phyloP scores from a whole-genome alignment of 2,329 filamentous ascomycete species.

The Calonectria ilicicola region DNA sequence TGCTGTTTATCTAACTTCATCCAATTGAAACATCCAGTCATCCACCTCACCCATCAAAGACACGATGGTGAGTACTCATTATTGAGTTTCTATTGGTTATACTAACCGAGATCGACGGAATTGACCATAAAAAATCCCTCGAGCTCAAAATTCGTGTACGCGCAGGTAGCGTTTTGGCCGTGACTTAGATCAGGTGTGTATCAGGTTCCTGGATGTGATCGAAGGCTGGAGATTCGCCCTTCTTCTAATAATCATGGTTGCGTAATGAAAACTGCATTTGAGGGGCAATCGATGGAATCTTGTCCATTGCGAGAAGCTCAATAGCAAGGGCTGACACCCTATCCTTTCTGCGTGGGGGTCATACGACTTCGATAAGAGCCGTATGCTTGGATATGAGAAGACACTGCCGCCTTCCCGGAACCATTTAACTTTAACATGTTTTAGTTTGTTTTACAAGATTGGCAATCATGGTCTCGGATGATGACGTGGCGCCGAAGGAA shows the following conservation, averaged over 20 bases:
- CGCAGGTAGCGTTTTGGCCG: slow-evolving; percentile 35
- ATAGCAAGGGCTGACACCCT: slow-evolving; percentile 46
- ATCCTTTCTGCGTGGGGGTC: slow-evolving; percentile 32
- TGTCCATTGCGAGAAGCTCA: slow-evolving; percentile 55
- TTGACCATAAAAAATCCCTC: slow-evolving; percentile 37
- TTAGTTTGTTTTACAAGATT: slow-evolving; percentile 60
- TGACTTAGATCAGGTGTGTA: slow-evolving; percentile 36
- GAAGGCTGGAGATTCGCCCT: slow-evolving; percentile 47
- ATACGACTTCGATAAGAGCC: slow-evolving; percentile 43
- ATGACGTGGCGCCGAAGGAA: slow-evolving; percentile 62
- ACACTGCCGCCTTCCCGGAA: slow-evolving; percentile 45
- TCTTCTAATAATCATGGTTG: neutral
- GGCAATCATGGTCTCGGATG: slow-evolving; percentile 65
- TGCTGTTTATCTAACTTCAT: neutral
- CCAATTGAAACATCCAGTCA: slow-evolving; percentile 14
- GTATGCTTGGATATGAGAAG: slow-evolving; percentile 46
- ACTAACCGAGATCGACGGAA: slow-evolving; percentile 46
- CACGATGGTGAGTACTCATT: slow-evolving; percentile 45
- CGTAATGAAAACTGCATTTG: neutral
- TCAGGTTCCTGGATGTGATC: slow-evolving; percentile 37
- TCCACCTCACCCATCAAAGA: slow-evolving; percentile 49
- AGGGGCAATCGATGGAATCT: neutral
- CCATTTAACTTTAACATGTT: slow-evolving; percentile 59
- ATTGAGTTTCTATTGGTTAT: slow-evolving; percentile 48
- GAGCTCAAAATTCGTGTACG: slow-evolving; percentile 47